phyloP scores from a whole-genome alignment of 257 asterid genomes.

The Plantago elongata region DNA sequence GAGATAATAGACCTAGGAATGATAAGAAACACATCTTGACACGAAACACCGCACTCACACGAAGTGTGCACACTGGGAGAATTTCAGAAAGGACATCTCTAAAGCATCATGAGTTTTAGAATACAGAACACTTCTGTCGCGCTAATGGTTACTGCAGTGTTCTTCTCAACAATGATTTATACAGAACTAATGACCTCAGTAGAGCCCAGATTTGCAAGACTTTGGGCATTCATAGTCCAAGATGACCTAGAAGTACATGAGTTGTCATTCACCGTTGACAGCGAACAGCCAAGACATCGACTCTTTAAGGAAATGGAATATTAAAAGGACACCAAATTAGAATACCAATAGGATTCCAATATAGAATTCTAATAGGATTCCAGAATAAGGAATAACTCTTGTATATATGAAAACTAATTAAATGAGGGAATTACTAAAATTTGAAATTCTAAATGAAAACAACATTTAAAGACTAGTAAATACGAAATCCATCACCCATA shows the following conservation, averaged over 20 bases:
- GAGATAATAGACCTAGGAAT: constrained; percentile 13
- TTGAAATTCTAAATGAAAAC: too few species aligned
- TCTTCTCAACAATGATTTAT: constrained; percentile 13
- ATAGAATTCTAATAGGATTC: too few species aligned
- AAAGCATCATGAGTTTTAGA: constrained; percentile 29
- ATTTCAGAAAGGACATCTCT: constrained; percentile 23
- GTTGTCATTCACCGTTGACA: background rate
- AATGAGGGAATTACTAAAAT: too few species aligned
- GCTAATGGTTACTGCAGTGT: constrained; percentile 12
- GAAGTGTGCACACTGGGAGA: constrained; percentile 17
- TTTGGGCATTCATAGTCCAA: background rate
- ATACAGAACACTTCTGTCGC: constrained; percentile 16
- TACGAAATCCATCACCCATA: too few species aligned
- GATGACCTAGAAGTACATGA: background rate
- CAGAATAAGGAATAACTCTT: too few species aligned
- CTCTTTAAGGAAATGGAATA: too few species aligned
- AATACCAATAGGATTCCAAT: too few species aligned
- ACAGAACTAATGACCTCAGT: background rate
- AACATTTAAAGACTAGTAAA: too few species aligned
- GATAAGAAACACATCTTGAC: constrained; percentile 25
- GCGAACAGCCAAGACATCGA: too few species aligned
- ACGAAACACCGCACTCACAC: constrained; percentile 29
- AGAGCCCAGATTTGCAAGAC: background rate
- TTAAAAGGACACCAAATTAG: too few species aligned
- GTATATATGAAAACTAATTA: too few species aligned